A percentile compares a stretch with the other conserved stretches of the same genome.
Conservation (phyloP, 2,329 filamentous ascomycete species). For the Aureobasidium sp. region DNA sequence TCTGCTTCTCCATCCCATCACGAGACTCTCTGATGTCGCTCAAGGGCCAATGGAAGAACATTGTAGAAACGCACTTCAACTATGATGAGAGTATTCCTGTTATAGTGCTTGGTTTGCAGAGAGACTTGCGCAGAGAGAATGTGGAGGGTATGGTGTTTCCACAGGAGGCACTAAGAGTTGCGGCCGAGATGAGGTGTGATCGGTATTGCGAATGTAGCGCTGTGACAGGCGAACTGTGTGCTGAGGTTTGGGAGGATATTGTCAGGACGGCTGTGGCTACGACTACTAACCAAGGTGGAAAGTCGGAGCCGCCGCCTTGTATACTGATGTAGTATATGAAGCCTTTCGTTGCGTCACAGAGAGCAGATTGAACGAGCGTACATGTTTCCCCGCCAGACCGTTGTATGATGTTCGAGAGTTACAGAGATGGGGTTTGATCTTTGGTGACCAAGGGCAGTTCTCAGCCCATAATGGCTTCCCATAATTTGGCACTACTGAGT, state of each 20-base stretch:
- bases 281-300: conserved; percentile 46
- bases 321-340: conserved; percentile 29
- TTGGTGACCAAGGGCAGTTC: too few species aligned
- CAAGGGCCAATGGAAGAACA: conserved; percentile 35
- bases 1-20: conserved; percentile 52
- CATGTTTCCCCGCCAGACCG: too few species aligned
- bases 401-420: too few species aligned
- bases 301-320: conserved; percentile 36
- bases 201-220: conserved; percentile 57
- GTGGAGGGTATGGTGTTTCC: conserved; percentile 39
- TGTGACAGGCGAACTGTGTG: conserved; percentile 50
- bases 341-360: neutral
- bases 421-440: too few species aligned
- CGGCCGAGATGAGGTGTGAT: conserved; percentile 53
- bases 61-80: conserved; percentile 46
- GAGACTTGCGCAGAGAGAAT: conserved; percentile 45
- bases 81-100: conserved; percentile 45
- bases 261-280: conserved; percentile 51
- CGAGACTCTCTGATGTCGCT: conserved; percentile 43
- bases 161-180: conserved; percentile 41
- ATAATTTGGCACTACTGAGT: too few species aligned
- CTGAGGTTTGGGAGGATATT: conserved; percentile 53
- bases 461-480: too few species aligned
- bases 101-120: conserved; percentile 51
- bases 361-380: too few species aligned